Base-by-base conservation (phyloP, 2,329 filamentous ascomycete genomes). In the Epichloe elymi region DNA sequence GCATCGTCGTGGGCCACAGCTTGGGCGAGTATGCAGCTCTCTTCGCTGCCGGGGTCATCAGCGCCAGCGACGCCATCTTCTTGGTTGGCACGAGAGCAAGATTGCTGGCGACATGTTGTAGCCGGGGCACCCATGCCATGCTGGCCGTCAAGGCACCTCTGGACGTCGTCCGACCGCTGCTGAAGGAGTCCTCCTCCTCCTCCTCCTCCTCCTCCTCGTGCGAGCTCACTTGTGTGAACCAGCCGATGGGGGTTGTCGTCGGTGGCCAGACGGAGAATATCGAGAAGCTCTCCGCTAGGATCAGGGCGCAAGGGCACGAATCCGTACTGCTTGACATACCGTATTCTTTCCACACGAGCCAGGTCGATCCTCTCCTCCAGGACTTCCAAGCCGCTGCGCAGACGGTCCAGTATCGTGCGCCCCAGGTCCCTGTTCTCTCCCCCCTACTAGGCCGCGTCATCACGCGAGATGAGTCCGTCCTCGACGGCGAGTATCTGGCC, bases 21-120 rank as follows among this genome's bases (percentile, higher is more conserved):
- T 69, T 88, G 30, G 85, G 85, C 49, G 84, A 88, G 64, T 88
- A 87, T 59, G 83, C 85, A 38, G 84, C 85, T 40, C 75, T 88
- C 11, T 75, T 85, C 59, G 74, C 82, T 40, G 82, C 85, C 49
- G 85, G 83, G 47, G 83, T 88, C 15, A 70, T 88, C 33, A 85
- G 83, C 17, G 80, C 78, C 19, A 79, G 78, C 57, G 85, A 88
- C 61, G 79, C 84, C 60, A 77, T 91, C 51, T 83, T 82, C 56
- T 72, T 90, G 1, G 83, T 89, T 19, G 85, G 85, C 39, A 65
- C 71, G 49, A 78, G 86, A 55, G 85, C 85, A 15, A 70, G 77
- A 60, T 70, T 88, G 15, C 71, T 89, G 3, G 74, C 81, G 43
- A 70, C 79, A 50, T 76, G 78, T 56, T 89, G 85, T 69, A 80